phyloP scores from a whole-genome alignment of 306 rosid genomes.

The Prinsepia uniflora region DNA sequence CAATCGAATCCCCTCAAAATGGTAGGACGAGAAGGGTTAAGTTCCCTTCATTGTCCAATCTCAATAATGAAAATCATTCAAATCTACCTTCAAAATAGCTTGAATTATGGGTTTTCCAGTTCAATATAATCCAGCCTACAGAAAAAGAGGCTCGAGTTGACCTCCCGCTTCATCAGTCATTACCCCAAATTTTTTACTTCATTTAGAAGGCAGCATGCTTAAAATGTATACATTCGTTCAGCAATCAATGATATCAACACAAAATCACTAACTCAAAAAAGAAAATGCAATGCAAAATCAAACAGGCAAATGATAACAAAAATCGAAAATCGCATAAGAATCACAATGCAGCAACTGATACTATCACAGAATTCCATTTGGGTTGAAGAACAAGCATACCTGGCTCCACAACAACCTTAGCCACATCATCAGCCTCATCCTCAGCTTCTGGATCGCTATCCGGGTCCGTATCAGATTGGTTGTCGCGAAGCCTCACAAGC shows the following conservation, averaged over 20 bases:
- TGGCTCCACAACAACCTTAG: slow-evolving; percentile 40
- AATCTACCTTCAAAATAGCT: too few species aligned
- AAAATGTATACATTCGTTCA: background rate
- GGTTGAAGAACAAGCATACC: slow-evolving; percentile 37
- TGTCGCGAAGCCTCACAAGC: slow-evolving; percentile 40
- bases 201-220: background rate
- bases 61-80: too few species aligned
- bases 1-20: too few species aligned
- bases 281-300: background rate
- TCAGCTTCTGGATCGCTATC: slow-evolving; percentile 52
- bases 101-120: too few species aligned
- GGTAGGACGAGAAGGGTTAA: too few species aligned
- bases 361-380: background rate
- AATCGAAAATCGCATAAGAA: background rate
- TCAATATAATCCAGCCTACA: too few species aligned
- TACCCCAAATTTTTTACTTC: background rate
- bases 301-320: background rate
- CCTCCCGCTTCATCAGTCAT: background rate
- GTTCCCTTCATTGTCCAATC: too few species aligned
- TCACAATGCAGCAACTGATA: background rate
- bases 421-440: slow-evolving; percentile 31
- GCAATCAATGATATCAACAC: slow-evolving; percentile 3
- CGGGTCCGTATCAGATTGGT: slow-evolving; percentile 39
- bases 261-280: background rate
- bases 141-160: background rate